phyloP scores from a whole-genome alignment of 345 rosid species.

The Citrus mangshanensis region DNA sequence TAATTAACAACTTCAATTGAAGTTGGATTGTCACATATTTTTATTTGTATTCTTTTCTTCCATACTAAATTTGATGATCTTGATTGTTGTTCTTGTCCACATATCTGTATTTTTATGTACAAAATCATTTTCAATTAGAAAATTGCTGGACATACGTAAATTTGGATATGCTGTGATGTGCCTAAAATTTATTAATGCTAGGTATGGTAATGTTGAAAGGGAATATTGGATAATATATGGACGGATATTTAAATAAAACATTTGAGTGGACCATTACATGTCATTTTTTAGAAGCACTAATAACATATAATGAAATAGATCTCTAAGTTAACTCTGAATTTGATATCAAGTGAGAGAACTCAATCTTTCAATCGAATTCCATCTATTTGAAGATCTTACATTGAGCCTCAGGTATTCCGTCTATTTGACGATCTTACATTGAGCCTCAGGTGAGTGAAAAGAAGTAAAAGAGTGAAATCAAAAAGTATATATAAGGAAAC shows the following conservation, averaged over 20 bases:
- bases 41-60: not conserved
- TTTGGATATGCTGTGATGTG: not conserved
- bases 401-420: not conserved
- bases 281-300: not conserved
- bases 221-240: not conserved
- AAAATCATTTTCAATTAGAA: not conserved
- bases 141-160: not conserved
- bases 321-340: not conserved
- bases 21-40: not conserved
- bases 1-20: not conserved
- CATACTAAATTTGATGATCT: not conserved
- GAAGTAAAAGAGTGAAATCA: not conserved
- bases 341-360: not conserved
- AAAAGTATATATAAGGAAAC: not conserved
- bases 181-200: not conserved
- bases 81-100: not conserved
- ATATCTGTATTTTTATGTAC: not conserved
- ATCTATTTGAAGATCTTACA: not conserved
- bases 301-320: not conserved
- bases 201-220: not conserved
- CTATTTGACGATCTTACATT: not conserved
- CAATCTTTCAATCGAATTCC: not conserved
- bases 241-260: not conserved
- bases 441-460: not conserved
- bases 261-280: not conserved